These are phyloP conservation scores for Apiospora hydei DNA, from an alignment of 2,329 filamentous ascomycete genomes.

Conservation along the genomic window DNA sequence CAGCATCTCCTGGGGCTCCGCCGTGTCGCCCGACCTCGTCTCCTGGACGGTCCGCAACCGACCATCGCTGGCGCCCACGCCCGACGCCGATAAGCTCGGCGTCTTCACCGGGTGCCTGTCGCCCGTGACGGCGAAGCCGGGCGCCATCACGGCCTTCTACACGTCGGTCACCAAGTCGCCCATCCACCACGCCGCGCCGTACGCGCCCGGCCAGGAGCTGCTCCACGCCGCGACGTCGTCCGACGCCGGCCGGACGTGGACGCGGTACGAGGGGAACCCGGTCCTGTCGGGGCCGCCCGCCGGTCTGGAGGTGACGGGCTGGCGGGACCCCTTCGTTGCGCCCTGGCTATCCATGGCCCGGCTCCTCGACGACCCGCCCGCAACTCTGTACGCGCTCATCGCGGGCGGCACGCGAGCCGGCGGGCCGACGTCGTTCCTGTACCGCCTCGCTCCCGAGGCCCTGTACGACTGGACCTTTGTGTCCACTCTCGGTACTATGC, in stretches of 20 bases:
- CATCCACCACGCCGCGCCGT: background rate
- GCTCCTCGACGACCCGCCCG: background rate
- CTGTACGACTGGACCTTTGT: background rate
- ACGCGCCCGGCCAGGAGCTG: background rate
- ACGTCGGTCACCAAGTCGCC: background rate
- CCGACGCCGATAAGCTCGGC: background rate
- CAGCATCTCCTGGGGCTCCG: constrained; percentile 4
- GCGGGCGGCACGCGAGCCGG: background rate
- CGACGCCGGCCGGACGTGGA: background rate
- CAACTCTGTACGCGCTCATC: background rate
- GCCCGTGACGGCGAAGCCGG: background rate
- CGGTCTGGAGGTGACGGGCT: background rate
- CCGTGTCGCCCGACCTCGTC: background rate
- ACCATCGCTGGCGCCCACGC: background rate
- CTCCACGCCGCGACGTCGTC: background rate
- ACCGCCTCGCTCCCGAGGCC: background rate
- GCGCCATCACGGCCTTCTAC: background rate
- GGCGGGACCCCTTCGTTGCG: background rate
- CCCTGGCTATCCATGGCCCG: constrained; percentile 1
- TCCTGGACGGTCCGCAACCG: background rate
- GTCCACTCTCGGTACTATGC: background rate
- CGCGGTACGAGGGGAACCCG: background rate
- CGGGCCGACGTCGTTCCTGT: background rate
- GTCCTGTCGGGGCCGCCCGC: background rate
- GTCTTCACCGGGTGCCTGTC: background rate